Percentiles rank a stretch among this genome's conserved stretches.
Evolutionary conservation across 2,329 filamentous ascomycete genomes (phyloP).

Genomic region (Mariannaea sp.): DNA sequence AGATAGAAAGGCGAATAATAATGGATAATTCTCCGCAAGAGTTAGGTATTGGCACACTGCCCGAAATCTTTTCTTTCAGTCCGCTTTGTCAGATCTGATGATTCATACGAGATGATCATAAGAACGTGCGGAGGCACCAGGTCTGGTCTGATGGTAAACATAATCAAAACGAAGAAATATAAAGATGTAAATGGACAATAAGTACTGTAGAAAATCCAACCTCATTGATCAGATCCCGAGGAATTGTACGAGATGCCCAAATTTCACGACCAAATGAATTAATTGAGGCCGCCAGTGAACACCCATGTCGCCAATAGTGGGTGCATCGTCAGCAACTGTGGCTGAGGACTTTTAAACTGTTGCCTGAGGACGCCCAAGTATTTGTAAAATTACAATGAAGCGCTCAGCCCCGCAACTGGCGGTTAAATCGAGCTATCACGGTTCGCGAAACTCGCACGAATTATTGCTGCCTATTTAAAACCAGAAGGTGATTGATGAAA

Average conservation of each 20-base stretch:
- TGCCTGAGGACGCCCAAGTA: constrained; percentile 1
- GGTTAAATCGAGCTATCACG: neutral
- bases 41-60: no score
- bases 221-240: constrained; percentile 31
- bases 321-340: neutral
- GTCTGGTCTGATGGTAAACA: no score
- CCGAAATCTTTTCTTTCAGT: no score
- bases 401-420: neutral
- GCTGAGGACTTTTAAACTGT: constrained; percentile 1
- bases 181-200: no score
- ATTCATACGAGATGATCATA: no score
- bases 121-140: no score
- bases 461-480: neutral
- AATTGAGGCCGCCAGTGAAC: neutral
- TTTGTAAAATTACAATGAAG: neutral
- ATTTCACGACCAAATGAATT: constrained; percentile 8
- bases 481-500: neutral
- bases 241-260: constrained; percentile 31
- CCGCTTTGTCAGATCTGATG: no score
- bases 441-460: neutral
- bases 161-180: no score
- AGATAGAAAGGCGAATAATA: no score
- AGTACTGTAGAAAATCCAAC: no score
- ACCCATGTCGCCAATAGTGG: neutral
- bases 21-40: no score